Evolutionary conservation across 2,329 filamentous ascomycete genomes (phyloP), one percentile per base, ranked within the genome.

Genomic region (Grosmannia penicillata): DNA sequence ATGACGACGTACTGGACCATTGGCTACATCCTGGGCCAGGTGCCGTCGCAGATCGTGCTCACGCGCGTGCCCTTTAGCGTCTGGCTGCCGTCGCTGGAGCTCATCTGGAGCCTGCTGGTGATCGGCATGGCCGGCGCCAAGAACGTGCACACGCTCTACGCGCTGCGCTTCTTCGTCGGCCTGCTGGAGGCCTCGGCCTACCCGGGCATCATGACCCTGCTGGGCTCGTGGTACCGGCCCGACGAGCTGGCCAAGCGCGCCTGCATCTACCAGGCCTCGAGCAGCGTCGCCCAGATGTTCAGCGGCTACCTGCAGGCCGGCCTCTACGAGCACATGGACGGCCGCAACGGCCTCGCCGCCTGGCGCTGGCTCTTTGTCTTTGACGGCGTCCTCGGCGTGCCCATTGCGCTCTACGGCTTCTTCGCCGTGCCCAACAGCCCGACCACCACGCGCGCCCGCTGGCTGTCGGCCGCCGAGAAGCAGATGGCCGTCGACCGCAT

Each of bases 21-120:
- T 1, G 74, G 74, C 8, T 78, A 78, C 45, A 66, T 72, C 0
- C 57, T 78, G 53, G 56, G 58, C 0, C 53, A 61, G 27, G 52
- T 56, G 29, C 56, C 59, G 2, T 56, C 54, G 6, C 61, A 58
- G 27, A 41, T 63, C 27, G 53, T 61, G 41, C 53, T 58, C 45
- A 62, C 56, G 2, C 56, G 53, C 43, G 50, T 63, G 10, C 53
- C 57, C 1, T 59, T 60, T 0, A 60, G 57, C 4, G 40, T 62
- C 10, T 61, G 56, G 47, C 50, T 64, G 6, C 61, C 61, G 0
- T 47, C 49, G 6, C 58, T 59, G 26, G 46, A 46, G 39, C 45
- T 60, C 9, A 45, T 53, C 2, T 60, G 58, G 53, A 56, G 47
- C 23, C 42, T 50, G 11, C 28, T 45, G 4, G 40, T 41, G 1